Conservation (phyloP, 2,329 filamentous ascomycete genomes). For the Fusarium siculi region DNA sequence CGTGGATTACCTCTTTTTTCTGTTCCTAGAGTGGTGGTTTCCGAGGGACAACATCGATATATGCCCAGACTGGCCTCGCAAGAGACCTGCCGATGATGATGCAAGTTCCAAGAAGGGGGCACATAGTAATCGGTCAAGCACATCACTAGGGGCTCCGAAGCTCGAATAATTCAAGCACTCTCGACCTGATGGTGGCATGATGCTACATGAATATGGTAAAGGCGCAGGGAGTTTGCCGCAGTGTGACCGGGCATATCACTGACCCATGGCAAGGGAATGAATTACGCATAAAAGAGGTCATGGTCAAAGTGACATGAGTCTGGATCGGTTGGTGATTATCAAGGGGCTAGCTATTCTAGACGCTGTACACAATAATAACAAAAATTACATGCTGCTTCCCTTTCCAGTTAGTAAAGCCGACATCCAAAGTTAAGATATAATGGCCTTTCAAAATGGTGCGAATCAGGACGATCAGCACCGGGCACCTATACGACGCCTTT, state of each 20-base stretch:
- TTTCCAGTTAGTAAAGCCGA: conserved; percentile 18
- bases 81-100: conserved; percentile 56
- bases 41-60: conserved; percentile 89
- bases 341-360: conserved; percentile 39
- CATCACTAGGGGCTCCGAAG: conserved; percentile 45
- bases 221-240: conserved; percentile 21
- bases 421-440: conserved; percentile 21
- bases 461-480: conserved; percentile 44
- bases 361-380: conserved; percentile 38
- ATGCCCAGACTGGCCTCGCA: conserved; percentile 91
- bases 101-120: conserved; percentile 42
- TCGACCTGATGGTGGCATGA: not conserved
- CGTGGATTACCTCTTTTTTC: conserved; percentile 90
- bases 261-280: not conserved
- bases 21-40: conserved; percentile 87
- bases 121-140: conserved; percentile 48
- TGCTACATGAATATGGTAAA: not conserved
- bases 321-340: conserved; percentile 38
- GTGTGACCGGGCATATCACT: not conserved
- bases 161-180: conserved; percentile 27
- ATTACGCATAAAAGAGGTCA: conserved; percentile 1
- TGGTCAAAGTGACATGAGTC: conserved; percentile 8
- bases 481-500: conserved; percentile 51
- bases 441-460: conserved; percentile 5
- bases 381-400: conserved; percentile 34